Conservation (phyloP, 2,329 filamentous ascomycete species). For the Neonectria magnoliae region DNA sequence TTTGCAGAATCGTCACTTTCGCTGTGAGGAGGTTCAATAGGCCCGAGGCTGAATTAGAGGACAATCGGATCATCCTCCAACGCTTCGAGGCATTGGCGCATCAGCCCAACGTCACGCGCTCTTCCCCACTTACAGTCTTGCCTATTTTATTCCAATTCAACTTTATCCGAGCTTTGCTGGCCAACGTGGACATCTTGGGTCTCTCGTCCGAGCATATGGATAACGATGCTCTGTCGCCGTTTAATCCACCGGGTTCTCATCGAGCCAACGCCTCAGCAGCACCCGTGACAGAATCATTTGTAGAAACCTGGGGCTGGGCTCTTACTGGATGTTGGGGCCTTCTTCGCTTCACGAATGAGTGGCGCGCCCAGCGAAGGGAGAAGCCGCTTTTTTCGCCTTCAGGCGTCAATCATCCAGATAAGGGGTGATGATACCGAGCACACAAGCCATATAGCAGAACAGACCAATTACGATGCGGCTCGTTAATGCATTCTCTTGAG, state of each 20-base stretch:
- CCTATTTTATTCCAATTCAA: not conserved
- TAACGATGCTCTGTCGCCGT: slow-evolving; percentile 4
- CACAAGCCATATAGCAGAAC: no score
- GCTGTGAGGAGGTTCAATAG: no score
- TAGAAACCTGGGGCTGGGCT: not conserved
- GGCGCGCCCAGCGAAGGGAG: not conserved
- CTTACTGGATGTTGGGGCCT: not conserved
- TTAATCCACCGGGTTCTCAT: not conserved
- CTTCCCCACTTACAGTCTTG: not conserved
- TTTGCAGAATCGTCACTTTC: no score
- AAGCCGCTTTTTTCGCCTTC: not conserved
- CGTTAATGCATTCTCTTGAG: no score
- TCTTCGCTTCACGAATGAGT: not conserved
- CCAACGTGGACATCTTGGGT: not conserved
- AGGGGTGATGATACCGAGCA: not conserved
- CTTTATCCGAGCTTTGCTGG: slow-evolving; percentile 2
- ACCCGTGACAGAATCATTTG: not conserved
- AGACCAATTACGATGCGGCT: no score
- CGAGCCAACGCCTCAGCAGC: not conserved
- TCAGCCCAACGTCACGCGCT: not conserved
- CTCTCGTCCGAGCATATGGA: not conserved
- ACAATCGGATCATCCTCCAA: no score
- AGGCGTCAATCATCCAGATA: not conserved
- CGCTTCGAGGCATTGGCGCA: not conserved
- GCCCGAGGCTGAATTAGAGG: no score